phyloP scores from a whole-genome alignment of 345 rosid species.

The Dipteronia sinensis region DNA sequence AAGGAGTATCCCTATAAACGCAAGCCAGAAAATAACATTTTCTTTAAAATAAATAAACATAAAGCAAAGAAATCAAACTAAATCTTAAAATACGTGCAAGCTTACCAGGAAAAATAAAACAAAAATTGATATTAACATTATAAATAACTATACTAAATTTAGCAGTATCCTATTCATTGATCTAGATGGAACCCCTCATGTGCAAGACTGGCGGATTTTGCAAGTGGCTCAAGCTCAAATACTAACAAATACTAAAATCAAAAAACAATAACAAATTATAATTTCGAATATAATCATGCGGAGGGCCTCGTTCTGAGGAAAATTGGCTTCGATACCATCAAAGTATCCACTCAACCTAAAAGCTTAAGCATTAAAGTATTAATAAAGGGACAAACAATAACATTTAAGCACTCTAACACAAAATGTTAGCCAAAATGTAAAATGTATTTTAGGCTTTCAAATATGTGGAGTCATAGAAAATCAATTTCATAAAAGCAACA shows the following conservation, averaged over 20 bases:
- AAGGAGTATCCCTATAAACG: conserved; percentile 42
- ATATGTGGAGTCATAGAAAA: not conserved
- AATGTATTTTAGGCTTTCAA: not conserved
- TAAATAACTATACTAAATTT: not conserved
- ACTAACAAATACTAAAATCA: not conserved
- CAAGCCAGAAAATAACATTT: conserved; percentile 19
- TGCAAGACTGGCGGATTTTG: not conserved
- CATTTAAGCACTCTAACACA: not conserved
- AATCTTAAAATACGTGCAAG: not conserved
- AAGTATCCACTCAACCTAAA: not conserved
- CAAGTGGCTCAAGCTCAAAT: not conserved
- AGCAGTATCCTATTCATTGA: not conserved
- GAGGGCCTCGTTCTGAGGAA: too few relatives aligned
- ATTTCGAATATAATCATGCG: too few relatives aligned
- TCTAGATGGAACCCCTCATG: not conserved
- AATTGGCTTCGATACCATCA: not conserved
- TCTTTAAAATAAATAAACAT: not conserved
- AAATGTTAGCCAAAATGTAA: not conserved
- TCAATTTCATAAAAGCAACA: not conserved
- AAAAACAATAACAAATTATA: too few relatives aligned
- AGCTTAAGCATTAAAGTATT: not conserved
- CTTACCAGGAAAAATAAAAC: not conserved
- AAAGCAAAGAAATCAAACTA: not conserved
- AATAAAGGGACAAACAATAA: not conserved
- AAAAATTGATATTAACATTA: not conserved